Base-by-base conservation (phyloP, 1,284 basidiomycete genomes). In the Cryptococcus sp. region DNA sequence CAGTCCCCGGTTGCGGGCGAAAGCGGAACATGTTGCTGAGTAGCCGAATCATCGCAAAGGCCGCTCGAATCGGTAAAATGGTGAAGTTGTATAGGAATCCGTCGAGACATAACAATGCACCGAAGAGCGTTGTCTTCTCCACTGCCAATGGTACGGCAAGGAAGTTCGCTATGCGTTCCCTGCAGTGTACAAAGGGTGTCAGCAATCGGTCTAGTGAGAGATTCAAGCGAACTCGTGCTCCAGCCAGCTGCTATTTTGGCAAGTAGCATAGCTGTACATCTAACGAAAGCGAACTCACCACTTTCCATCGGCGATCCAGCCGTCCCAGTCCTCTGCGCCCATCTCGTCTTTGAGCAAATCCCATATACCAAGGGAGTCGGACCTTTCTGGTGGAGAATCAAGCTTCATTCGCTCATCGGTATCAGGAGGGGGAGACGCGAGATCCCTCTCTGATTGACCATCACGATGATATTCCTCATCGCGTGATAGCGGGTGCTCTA, bases 1-100 rank as follows among this genome's bases (percentile, higher is more conserved):
- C 55, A 19, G 8, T 56, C 43, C 5, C 38, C 39, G 19, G 20
- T n/a, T 20, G 22, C 13, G 3, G 39, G 17, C 34, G 48, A 13
- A 58, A 46, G 29, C 56, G 58, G 19, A 62, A 29, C 15, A 55
- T 37, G 68, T 86, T 87, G 49, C 76, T 63, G 17, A 86, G 45
- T 41, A 89, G 82, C 26, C 86, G 83, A 64, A 82, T 81, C 40
- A 83, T 75, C 0, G 91, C 92, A 29, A 93, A 80, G 10, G 81
- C 67, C 63, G 88, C 89, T 16, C 95, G 90, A 55, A 99, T 91
- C 6, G 96, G 96, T 7, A 97, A 84, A 63, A 99, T 93, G 38
- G 96, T 99, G 79, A 99, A 97, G 6, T 92, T 95, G 79, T 99
- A 96, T 3, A 99, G 85, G 79, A 98, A 98, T 3, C 93, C 93